Base-by-base conservation (phyloP, 768 basidiomycete genomes). In the Collybia sp. region DNA sequence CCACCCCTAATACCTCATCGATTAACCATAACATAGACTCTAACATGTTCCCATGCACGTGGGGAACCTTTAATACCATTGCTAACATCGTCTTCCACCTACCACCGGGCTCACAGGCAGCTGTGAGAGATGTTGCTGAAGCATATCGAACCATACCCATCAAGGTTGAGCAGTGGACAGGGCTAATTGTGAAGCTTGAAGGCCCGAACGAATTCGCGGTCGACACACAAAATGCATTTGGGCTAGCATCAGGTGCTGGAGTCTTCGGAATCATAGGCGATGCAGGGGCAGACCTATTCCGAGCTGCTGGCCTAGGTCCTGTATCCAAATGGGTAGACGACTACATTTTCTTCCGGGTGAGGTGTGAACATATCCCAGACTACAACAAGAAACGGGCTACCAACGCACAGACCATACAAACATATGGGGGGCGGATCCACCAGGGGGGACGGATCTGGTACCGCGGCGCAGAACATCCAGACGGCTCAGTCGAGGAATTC, bases 321-420 rank as follows among this genome's bases (percentile, higher is more conserved):
- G 15, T 63, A 12, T 47, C 49, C 1, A 53, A 54, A 13, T 54
- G 63, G 59, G 59, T 63, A 0, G 65, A 61, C 31, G 51, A 60
- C 30, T 58, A 60, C 15, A 2, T 60, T 2, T 62, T 58, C 55
- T 41, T 61, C 10, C 15, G 54, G 46, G 45, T 62, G 12, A 16
- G 44, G 25, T 1, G 52, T 50, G 45, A 60, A 15, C 41, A 49
- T 39, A 42, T 63, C 3, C 32, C 30, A 6, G 40, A 53, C n/a
- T 63, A 54, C 50, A 69, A 69, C 40, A 3, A 35, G 6, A 30
- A 20, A 3, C 46, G 56, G 6, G 1, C 18, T 0, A 5, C 33
- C 11, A 53, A 52, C 36, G 13, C 42, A 12, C 9, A 12, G 2
- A 12, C 41, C 12, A 53, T 64, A 5, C 12, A 0, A 11, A 19